Evolutionary conservation across 805 yeast genomes (phyloP), one percentile per base, ranked within the genome.

Genomic region (Kluyveromyces dobzhanskii): DNA sequence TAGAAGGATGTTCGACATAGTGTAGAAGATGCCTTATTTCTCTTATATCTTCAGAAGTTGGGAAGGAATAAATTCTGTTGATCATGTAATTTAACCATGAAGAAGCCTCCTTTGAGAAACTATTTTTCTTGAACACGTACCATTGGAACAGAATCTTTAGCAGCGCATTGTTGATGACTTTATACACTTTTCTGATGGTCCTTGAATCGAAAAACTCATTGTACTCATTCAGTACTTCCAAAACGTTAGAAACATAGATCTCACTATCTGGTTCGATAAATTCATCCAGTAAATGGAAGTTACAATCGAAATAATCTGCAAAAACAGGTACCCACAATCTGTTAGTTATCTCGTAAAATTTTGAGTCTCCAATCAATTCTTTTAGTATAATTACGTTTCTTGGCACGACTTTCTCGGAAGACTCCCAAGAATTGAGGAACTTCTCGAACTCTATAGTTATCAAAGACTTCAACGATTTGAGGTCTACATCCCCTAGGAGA

Each of bases 51-150:
- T 35, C 42, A n/a, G 21, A 16, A 1, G 25, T 17, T 17, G 37
- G 16, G n/a, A 30, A 19, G 25, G 45, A 11, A 30, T 24, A 54
- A 13, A 42, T 19, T 4, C 17, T 30, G 31, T 54, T 50, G 4
- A 56, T 32, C 23, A 53, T 40, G 44, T 48, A 42, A 33, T 41
- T 45, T 17, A 54, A 48, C 60, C 61, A 57, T 27, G 39, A 36
- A 18, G 21, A 30, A 2, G 50, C 49, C 14, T 46, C 45, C 4
- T 24, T 21, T 2, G 19, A n/a, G 33, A 47, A 46, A 10, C 39
- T 34, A 9, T 30, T 32, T 4, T 37, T 32, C 18, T 44, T 43
- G 34, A 47, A 53, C 14, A 49, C 38, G 30, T 39, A 29, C 60
- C 59, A 56, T 29, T 53, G 55, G 33, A 40, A 51, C 12, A 50